A percentile compares a stretch with the other conserved stretches of the same genome.
phyloP scores from a whole-genome alignment of 2,329 filamentous ascomycete genomes.

The Orbilia oligospora region DNA sequence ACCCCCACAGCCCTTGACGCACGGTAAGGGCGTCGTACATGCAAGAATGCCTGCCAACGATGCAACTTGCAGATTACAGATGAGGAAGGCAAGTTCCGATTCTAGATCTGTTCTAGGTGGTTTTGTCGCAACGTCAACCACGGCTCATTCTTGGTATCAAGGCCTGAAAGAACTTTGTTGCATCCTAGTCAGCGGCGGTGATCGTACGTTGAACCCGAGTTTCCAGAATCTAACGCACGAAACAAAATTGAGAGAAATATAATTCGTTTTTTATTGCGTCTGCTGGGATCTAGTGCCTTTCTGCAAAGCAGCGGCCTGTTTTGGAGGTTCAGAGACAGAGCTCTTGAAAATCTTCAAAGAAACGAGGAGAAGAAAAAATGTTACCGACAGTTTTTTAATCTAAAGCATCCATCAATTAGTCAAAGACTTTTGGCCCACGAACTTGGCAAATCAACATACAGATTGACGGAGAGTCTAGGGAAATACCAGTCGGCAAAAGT shows the following conservation, averaged over 20 bases:
- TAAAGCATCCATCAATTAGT: conserved; percentile 32
- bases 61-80: conserved; percentile 33
- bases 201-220: conserved; percentile 22
- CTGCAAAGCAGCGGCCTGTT: conserved; percentile 54
- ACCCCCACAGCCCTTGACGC: conserved; percentile 33
- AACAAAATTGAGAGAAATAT: conserved; percentile 56
- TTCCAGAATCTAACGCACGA: conserved; percentile 39
- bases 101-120: conserved; percentile 44
- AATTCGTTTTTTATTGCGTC: conserved; percentile 51
- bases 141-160: conserved; percentile 57
- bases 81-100: conserved; percentile 50
- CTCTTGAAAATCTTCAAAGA: conserved; percentile 49
- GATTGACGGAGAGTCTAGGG: conserved; percentile 46
- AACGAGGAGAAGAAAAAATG: conserved; percentile 35
- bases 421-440: conserved; percentile 24
- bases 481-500: conserved; percentile 40
- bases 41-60: conserved; percentile 30
- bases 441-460: conserved; percentile 38
- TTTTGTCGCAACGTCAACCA: conserved; percentile 41
- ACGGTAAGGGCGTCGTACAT: conserved; percentile 35
- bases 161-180: conserved; percentile 18
- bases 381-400: conserved; percentile 23
- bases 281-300: conserved; percentile 40
- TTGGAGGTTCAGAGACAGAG: conserved; percentile 48
- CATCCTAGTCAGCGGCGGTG: conserved; percentile 24